A percentile compares a stretch with the other conserved stretches of the same genome.
These are phyloP conservation scores for Cucumis melo DNA, from an alignment of 306 rosid species.

Conservation along the genomic window DNA sequence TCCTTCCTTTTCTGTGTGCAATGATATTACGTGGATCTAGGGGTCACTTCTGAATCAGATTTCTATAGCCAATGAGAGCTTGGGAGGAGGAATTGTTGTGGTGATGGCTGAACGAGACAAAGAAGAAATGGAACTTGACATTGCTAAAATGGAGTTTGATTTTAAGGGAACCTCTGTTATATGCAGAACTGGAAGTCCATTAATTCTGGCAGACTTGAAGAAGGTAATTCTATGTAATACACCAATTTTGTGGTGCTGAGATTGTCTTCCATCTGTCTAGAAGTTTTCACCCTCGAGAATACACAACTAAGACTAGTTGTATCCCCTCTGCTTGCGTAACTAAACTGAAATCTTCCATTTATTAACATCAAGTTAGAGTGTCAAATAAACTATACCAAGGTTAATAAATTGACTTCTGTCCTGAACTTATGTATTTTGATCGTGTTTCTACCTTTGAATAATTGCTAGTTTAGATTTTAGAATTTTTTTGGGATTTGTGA, in stretches of 20 bases:
- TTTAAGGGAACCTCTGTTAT: constrained; percentile 85
- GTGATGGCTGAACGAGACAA: constrained; percentile 95
- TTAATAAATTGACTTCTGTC: not conserved
- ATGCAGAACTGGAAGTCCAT: constrained; percentile 90
- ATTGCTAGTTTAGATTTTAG: not conserved
- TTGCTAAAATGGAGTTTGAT: constrained; percentile 86
- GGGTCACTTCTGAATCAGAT: constrained; percentile 83
- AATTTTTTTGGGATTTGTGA: not conserved
- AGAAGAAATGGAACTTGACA: constrained; percentile 93
- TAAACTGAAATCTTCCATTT: not conserved
- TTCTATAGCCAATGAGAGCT: constrained; percentile 81
- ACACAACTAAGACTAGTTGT: not conserved
- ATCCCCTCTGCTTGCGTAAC: not conserved
- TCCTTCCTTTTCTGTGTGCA: constrained; percentile 1
- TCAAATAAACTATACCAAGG: not conserved
- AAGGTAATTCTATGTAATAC: constrained; percentile 30
- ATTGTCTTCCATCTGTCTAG: not conserved
- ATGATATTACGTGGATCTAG: constrained; percentile 22
- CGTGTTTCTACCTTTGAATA: not conserved
- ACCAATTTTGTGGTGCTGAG: not conserved
- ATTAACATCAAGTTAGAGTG: not conserved
- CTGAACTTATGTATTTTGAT: not conserved
- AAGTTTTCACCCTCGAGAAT: not conserved
- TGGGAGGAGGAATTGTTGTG: constrained; percentile 77
- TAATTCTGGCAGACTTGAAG: constrained; percentile 81